Conservation (phyloP, 192 early-diverging fungal genomes). For the Chytriomyces sp. region DNA sequence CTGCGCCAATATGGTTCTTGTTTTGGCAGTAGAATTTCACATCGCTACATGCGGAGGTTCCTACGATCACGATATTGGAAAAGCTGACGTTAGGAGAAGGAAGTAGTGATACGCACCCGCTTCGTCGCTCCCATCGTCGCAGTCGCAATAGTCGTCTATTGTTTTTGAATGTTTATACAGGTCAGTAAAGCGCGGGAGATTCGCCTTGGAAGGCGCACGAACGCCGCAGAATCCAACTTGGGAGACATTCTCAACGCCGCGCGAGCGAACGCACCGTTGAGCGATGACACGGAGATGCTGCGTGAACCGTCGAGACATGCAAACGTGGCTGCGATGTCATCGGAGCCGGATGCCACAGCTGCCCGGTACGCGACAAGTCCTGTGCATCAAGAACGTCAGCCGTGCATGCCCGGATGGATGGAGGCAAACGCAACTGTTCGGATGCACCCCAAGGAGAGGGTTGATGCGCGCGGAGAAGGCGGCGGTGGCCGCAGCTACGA, state of each 20-base stretch:
- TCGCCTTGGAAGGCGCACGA: too few species aligned
- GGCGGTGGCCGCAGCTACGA: not conserved
- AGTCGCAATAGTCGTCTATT: constrained; percentile 99
- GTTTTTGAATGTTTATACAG: too few species aligned
- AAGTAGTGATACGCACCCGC: constrained; percentile 60
- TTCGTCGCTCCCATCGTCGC: constrained; percentile 91
- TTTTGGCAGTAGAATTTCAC: constrained; percentile 84
- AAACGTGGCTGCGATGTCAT: constrained; percentile 26
- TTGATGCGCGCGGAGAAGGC: too few species aligned
- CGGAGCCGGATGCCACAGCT: not conserved
- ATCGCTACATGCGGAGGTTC: constrained; percentile 89
- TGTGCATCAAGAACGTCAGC: not conserved
- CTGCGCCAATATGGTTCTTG: constrained; percentile 66
- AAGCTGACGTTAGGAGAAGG: not conserved
- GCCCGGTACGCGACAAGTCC: not conserved
- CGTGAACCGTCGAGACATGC: constrained; percentile 75
- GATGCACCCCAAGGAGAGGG: constrained; percentile 15
- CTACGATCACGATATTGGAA: constrained; percentile 37
- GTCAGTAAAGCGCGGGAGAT: too few species aligned
- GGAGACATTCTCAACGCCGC: too few species aligned
- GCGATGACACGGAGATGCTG: constrained; percentile 64
- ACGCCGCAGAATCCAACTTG: too few species aligned
- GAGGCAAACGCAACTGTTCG: not conserved
- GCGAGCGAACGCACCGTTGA: too few species aligned
- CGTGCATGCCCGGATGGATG: not conserved